Base-by-base conservation (phyloP, 2,329 filamentous ascomycete species). In the Fusarium irregulare region DNA sequence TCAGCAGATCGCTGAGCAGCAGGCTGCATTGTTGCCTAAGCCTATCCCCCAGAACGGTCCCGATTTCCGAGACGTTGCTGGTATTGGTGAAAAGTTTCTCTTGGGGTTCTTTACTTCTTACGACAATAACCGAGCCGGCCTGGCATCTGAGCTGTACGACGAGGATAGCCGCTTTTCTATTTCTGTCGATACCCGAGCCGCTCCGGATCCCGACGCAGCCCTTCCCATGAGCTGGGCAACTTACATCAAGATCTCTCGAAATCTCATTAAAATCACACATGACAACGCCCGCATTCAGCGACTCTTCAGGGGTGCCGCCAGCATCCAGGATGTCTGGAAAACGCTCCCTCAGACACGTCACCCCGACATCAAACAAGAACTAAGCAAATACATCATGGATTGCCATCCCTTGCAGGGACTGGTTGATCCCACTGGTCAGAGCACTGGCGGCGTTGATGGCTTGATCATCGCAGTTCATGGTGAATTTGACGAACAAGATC, bases 391-490 rank as follows among this genome's bases (percentile, higher is more conserved):
- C 85, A 88, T 93, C 55, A 89, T 97, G 76, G 93, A 97, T 79
- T 94, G 93, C 71, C 91, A 93, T 73, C 87, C 91, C 18, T 83
- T 94, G 34, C 87, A 90, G 3, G 89, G 91, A 34, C 85, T 97
- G 25, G 86, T 87, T 4, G 93, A 97, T 73, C 90, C 89, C 4
- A 86, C 85, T 14, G 89, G 89, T 3, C 85, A 90, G 68, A 90
- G 85, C 65, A 77, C 82, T 2, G 82, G 83, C 21, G 93, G 92
- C 7, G 92, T 95, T 21, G 92, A 92, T 68, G 93, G 93, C 10
- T 87, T 97, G 69, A 86, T 93, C 51, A 87, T 97, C 71, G 91
- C 87, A 10, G 86, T 95, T n/a, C 92, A 96, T 73, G 92, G 93
- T 67, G 92, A 95, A 75, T 97, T 93, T 64, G 90, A 95, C 50